phyloP scores from a whole-genome alignment of 192 early-diverging fungal genomes.

The Spizellomyces sp. region DNA sequence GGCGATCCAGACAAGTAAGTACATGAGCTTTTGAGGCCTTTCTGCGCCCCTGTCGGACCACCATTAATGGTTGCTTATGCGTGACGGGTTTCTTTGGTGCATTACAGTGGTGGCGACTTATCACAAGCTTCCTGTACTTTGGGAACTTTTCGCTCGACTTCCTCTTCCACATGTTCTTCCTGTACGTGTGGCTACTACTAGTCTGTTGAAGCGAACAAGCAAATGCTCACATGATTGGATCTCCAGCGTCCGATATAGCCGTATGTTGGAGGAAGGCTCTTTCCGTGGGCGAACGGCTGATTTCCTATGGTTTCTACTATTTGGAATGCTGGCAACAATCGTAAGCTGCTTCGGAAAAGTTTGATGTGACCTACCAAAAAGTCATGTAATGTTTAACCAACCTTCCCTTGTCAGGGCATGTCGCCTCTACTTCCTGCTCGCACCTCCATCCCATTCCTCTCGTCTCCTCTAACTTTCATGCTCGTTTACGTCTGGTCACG shows the following conservation, averaged over 20 bases:
- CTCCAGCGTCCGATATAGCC: constrained; percentile 75
- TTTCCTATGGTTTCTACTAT: constrained; percentile 86
- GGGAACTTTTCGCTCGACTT: constrained; percentile 89
- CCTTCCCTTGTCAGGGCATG: constrained; percentile 22
- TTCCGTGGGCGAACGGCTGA: constrained; percentile 89
- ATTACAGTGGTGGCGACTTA: constrained; percentile 83
- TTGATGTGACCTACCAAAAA: constrained; percentile 6
- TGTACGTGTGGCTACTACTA: background rate
- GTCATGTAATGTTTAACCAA: background rate
- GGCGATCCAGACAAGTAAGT: constrained; percentile 68
- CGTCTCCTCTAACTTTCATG: constrained; percentile 77
- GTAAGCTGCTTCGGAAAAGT: constrained; percentile 44
- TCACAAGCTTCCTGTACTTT: constrained; percentile 94
- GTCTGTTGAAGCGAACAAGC: background rate
- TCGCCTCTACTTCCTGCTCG: constrained; percentile 36
- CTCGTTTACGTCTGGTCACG: constrained; percentile 98
- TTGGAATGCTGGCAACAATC: constrained; percentile 60
- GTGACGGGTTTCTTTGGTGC: constrained; percentile 12
- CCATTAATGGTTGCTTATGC: background rate
- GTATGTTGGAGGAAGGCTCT: constrained; percentile 93
- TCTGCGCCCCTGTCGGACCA: background rate
- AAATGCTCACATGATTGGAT: background rate
- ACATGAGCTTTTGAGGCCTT: background rate
- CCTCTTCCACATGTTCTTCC: constrained; percentile 83
- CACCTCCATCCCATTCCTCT: constrained; percentile 74